Evolutionary conservation across 345 rosid species (phyloP).

Genomic region (Trapa bicornis): DNA sequence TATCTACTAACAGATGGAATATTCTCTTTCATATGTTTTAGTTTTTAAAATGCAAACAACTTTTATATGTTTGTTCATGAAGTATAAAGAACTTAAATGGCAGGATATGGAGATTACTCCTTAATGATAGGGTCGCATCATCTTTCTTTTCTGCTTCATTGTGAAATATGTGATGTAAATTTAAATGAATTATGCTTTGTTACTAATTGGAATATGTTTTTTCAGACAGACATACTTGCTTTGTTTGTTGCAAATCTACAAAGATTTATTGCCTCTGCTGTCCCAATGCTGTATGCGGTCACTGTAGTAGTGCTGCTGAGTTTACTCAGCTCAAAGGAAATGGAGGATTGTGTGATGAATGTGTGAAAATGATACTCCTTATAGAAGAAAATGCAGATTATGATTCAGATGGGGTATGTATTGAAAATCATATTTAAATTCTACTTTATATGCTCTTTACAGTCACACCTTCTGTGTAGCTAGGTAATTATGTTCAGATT

Average conservation of each 20-base stretch:
- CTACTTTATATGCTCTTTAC: not conserved
- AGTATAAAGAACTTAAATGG: too few species aligned
- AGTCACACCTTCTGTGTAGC: not conserved
- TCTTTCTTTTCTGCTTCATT: too few species aligned
- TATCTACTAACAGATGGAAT: too few species aligned
- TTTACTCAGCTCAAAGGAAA: conserved; percentile 19
- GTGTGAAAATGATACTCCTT: conserved; percentile 26
- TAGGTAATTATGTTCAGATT: not conserved
- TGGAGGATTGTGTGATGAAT: conserved; percentile 29
- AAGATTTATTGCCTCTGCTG: conserved; percentile 41
- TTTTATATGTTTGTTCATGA: not conserved
- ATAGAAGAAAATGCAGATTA: conserved; percentile 30
- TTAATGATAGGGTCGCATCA: too few species aligned
- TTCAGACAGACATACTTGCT: conserved; percentile 45
- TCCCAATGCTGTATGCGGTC: conserved; percentile 34
- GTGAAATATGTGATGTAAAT: too few species aligned
- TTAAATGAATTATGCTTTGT: not conserved
- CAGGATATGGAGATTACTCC: too few species aligned
- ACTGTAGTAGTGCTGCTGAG: conserved; percentile 20
- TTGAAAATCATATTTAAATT: not conserved
- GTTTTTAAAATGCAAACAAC: too few species aligned
- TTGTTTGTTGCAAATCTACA: conserved; percentile 25
- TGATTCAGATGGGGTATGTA: conserved; percentile 25
- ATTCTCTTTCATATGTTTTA: too few species aligned
- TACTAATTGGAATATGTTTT: conserved; percentile 4